Base-by-base conservation (phyloP, 345 rosid genomes). In the Citrus unshiu region DNA sequence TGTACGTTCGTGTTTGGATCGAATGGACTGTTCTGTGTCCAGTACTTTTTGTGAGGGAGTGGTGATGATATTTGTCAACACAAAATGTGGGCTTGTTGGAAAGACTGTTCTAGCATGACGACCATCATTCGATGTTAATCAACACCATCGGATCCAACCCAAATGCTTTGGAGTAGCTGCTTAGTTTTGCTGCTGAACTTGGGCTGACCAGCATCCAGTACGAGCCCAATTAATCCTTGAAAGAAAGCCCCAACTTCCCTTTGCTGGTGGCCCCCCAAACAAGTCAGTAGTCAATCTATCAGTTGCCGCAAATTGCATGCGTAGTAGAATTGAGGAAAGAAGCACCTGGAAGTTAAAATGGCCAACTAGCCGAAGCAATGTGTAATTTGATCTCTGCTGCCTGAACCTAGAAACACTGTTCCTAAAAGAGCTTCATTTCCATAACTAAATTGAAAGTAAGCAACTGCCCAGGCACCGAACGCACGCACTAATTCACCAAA, bases 391-490 rank as follows among this genome's bases (percentile, higher is more conserved):
- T 19, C 19, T 22, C 65, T 22, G 25, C 77, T 40, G 32, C 32
- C 4, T 3, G 14, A n/a, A n/a, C 69, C 58, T 9, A 13, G 18
- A 3, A 56, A 58, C 32, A n/a, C 56, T 35, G 25, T 39, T 34
- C 68, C 71, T 73, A 19, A 43, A 76, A 22, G 77, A 58, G 40
- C 81, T 79, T 76, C 83, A 30, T 70, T 1, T 76, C 72, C 76
- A 76, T 75, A 0, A 70, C n/a, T 6, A 80, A 76, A 39, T 35
- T 62, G 67, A 63, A 80, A 22, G 66, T 75, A 70, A 24, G 76
- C 63, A 49, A 61, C 72, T 24, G 77, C 35, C 54, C 77, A 73
- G 24, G 57, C 40, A n/a, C 37, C 12, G 27, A 46, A 61, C 77
- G 57, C 14, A 39, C 43, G 57, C n/a, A 59, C 58, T 29, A 73